phyloP scores from a whole-genome alignment of 768 basidiomycete species.

The Tulasnella sp. region DNA sequence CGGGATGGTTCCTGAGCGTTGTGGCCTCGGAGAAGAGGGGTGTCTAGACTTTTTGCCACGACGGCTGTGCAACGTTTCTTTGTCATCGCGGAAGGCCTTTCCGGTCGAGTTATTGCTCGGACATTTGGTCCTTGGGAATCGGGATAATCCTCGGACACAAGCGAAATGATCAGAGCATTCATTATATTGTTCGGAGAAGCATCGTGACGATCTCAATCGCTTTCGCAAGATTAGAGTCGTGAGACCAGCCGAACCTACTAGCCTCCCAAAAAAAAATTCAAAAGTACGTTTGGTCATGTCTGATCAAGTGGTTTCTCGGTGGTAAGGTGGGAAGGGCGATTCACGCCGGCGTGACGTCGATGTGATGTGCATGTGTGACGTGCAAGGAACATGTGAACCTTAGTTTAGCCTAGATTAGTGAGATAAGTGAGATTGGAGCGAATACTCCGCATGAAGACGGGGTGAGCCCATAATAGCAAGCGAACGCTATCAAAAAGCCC shows the following conservation, averaged over 20 bases:
- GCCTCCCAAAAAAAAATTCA: not conserved
- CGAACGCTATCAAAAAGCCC: slow-evolving; percentile 7
- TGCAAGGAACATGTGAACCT: not conserved
- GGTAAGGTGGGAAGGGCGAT: slow-evolving; percentile 12
- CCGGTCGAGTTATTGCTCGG: slow-evolving; percentile 1
- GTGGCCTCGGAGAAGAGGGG: slow-evolving; percentile 13
- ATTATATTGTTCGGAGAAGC: not conserved
- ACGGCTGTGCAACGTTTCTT: slow-evolving; percentile 15
- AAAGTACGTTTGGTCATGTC: not conserved
- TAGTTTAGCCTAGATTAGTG: not conserved
- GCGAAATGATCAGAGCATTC: slow-evolving; percentile 2
- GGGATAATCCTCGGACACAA: slow-evolving; percentile 15
- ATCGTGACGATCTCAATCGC: slow-evolving; percentile 20
- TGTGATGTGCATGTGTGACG: slow-evolving; percentile 2
- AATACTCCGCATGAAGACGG: slow-evolving; percentile 8
- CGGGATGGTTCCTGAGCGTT: not conserved
- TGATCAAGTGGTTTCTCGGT: not conserved
- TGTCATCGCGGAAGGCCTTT: slow-evolving; percentile 17
- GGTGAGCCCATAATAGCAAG: not conserved
- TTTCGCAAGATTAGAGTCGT: not conserved
- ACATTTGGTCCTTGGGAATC: not conserved
- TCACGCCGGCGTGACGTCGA: not conserved
- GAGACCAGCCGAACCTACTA: not conserved
- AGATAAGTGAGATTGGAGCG: not conserved
- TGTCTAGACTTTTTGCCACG: not conserved